Base-by-base conservation (phyloP, 805 yeast species). In the Teunomyces stri region DNA sequence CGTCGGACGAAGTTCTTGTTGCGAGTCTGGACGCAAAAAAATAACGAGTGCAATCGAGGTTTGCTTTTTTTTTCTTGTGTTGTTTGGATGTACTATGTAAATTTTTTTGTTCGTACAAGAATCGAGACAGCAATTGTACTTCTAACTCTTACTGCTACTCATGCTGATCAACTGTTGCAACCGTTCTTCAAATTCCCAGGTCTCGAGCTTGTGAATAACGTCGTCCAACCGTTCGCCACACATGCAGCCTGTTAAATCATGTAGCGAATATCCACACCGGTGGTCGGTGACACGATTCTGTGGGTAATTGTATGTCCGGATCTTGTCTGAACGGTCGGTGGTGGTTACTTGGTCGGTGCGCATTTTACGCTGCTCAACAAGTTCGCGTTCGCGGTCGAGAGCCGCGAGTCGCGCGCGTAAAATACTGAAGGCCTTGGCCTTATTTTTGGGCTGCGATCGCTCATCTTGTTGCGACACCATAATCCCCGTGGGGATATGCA, bases 241-340 rank as follows among this genome's bases (percentile, higher is more conserved):
- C 70, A 73, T 65, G 48, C 75, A 68, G 2, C 73, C 75, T 1
- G 60, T 62, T 33, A 94, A 69, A 57, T 90, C 96, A 58, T 88
- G 85, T n/a, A 86, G 55, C 0, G 91, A 81, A 56, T 68, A 81
- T 2, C 91, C 90, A 60, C 96, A 89, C 43, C 99, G 73, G 60
- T 94, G 99, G 59, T 94, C 99, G 0, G 98, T 91, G 42, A 94
- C 80, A 55, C 99, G 76, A 62, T 90, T 90, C 59, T 94, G 97
- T 6, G 95, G 90, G 56, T 78, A 92, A 59, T 94, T 94, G 64
- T 94, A 94, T 0, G 99, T 94, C 55, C 98, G 74, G 51, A 92
- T 85, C 67, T 92, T 94, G 60, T 94, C 98, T 3, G 95, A 83
- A 47, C 99, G 76, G 58, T 90, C 96, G 0, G 96, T 89, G 1